Conservation (phyloP, 2,329 filamentous ascomycete genomes). For the Sporothrix dimorphospora region DNA sequence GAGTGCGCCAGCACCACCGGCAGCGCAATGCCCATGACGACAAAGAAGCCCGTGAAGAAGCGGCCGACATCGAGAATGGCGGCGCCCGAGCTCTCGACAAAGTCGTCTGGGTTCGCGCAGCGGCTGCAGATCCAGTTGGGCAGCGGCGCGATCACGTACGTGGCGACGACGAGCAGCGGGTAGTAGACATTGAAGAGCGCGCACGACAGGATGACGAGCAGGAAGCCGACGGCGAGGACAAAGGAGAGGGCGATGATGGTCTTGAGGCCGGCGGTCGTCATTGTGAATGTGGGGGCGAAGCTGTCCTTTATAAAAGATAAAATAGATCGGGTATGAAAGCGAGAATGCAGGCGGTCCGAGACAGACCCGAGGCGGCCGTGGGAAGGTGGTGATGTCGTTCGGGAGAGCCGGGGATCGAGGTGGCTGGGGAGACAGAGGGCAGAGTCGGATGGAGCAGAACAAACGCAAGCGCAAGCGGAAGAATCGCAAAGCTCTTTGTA, state of each 20-base stretch:
- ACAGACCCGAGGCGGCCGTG: neutral
- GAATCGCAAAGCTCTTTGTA: neutral
- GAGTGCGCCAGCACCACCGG: conserved; percentile 88
- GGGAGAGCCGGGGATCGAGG: conserved; percentile 7
- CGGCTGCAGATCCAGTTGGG: conserved; percentile 95
- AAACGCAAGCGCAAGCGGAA: neutral
- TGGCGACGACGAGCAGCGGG: conserved; percentile 91
- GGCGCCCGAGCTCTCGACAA: conserved; percentile 81
- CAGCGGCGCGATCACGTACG: conserved; percentile 89
- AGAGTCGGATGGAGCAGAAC: neutral
- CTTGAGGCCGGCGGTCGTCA: conserved; percentile 87
- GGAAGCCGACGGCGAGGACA: conserved; percentile 97
- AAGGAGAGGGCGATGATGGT: conserved; percentile 99
- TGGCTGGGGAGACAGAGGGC: neutral
- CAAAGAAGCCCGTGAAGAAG: conserved; percentile 93
- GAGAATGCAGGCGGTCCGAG: too few species aligned
- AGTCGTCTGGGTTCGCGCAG: conserved; percentile 92
- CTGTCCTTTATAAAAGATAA: too few species aligned
- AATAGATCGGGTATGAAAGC: too few species aligned
- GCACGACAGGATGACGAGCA: conserved; percentile 97
- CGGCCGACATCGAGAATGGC: conserved; percentile 90
- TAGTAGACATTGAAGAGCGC: conserved; percentile 95
- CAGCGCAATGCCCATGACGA: conserved; percentile 95
- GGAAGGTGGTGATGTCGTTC: neutral
- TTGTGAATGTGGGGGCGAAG: conserved; percentile 49